Base-by-base conservation (phyloP, 2,329 filamentous ascomycete species). In the Colletotrichum lupini region DNA sequence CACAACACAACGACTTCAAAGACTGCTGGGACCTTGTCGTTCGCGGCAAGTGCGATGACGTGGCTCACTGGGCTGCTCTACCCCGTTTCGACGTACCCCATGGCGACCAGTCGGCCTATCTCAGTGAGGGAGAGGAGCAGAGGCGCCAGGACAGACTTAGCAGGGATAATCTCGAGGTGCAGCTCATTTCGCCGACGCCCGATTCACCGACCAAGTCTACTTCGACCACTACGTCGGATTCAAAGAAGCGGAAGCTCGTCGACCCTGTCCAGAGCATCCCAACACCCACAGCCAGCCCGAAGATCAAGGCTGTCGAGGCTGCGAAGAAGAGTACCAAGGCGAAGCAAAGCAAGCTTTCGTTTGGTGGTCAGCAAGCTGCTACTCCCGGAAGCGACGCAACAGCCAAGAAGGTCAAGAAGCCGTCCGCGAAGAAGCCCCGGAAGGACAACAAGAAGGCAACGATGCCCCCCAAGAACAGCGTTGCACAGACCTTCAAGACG, bases 1-100 rank as follows among this genome's bases (percentile, higher is more conserved):
- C 97, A 1, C 89, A 92, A 56, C 93, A 94, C 24, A 92, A 91
- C 76, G 95, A 98, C 72, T 92, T 98, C 75, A 95, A 96, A 80
- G 93, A 97, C 75, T 95, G 94, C 79, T 99, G 95, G 93, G 97
- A 99, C 82, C 84, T 98, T 73, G 91, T 98, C 22, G 93, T 99
- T 46, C 92, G 91, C 76, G 95, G 95, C 24, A 93, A 93, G 77
- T 97, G 94, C 80, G 97, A 99, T 80, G 92, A 95, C 75, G 93
- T 99, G 52, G 97, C 97, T 24, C 88, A 88, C 61, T 86, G 95
- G 52, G 93, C 92, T 19, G 90, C 90, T 26, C 81, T 93, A 30
- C 90, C 90, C 5, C 88, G 81, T 19, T 92, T 89, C 87, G 87
- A 92, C 75, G 85, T 87, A 75, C 87, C 89, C 69, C 88, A 88